Conservation (phyloP, 2,329 filamentous ascomycete species). For the Verticillium nubilum region DNA sequence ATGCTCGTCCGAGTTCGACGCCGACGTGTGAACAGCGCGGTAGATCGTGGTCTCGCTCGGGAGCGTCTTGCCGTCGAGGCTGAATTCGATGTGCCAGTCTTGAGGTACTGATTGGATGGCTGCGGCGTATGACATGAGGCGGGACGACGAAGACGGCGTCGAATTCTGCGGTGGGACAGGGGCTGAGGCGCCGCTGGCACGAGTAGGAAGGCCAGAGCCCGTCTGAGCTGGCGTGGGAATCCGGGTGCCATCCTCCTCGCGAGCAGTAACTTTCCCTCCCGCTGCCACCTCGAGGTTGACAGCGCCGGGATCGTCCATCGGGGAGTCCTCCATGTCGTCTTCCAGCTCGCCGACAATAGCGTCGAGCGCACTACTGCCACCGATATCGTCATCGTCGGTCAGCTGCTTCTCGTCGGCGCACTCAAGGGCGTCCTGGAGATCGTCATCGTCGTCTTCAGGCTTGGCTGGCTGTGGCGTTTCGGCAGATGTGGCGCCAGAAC, state of each 20-base stretch:
- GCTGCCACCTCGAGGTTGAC: constrained; percentile 88
- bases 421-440: constrained; percentile 68
- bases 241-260: constrained; percentile 85
- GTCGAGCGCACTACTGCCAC: constrained; percentile 65
- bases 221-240: constrained; percentile 73
- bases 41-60: constrained; percentile 94
- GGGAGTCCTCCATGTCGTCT: constrained; percentile 70
- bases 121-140: constrained; percentile 76
- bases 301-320: constrained; percentile 74
- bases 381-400: constrained; percentile 63
- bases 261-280: constrained; percentile 82
- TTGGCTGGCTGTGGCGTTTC: constrained; percentile 46
- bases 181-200: constrained; percentile 33
- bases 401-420: constrained; percentile 89
- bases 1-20: constrained; percentile 52
- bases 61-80: constrained; percentile 75
- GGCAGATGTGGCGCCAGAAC: constrained; percentile 42
- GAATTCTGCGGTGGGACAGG: constrained; percentile 36
- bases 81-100: constrained; percentile 98
- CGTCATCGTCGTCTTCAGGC: constrained; percentile 53
- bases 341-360: constrained; percentile 88
- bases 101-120: constrained; percentile 76
- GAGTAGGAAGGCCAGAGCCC: constrained; percentile 28
- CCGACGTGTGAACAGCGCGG: constrained; percentile 73
- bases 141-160: constrained; percentile 45